A percentile compares a stretch with the other conserved stretches of the same genome.
phyloP scores from a whole-genome alignment of 345 rosid species.

The Diplotaxis tenuifolia region DNA sequence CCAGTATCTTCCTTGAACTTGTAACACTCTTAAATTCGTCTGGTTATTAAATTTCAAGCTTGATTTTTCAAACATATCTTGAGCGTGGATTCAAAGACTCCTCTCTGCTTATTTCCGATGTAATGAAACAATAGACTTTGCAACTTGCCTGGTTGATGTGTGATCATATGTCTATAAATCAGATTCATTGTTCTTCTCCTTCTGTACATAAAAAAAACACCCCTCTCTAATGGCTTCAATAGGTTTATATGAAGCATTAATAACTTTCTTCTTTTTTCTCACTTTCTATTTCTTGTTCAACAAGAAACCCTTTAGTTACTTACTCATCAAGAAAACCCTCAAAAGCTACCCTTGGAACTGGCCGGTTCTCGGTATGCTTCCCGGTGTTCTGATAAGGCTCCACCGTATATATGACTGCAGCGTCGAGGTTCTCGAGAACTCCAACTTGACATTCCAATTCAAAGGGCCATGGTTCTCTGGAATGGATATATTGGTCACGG shows the following conservation, averaged over 20 bases:
- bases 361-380: conserved; percentile 34
- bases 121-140: not conserved
- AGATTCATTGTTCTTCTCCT: not conserved
- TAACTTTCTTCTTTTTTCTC: not conserved
- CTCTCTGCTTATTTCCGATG: not conserved
- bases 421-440: conserved; percentile 8
- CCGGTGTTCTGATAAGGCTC: conserved; percentile 19
- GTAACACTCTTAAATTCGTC: not conserved
- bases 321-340: not conserved
- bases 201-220: conserved; percentile 7
- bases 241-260: not conserved
- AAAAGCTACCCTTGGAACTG: conserved; percentile 19
- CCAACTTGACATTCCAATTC: conserved; percentile 29
- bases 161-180: not conserved
- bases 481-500: conserved; percentile 28
- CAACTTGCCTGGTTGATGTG: not conserved
- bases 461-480: conserved; percentile 29
- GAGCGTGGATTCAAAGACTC: not conserved
- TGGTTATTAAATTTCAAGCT: not conserved
- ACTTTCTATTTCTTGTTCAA: not conserved
- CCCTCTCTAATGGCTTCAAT: conserved; percentile 19
- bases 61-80: not conserved
- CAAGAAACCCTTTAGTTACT: not conserved
- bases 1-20: not conserved
- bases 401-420: not conserved